Evolutionary conservation across 2,329 filamentous ascomycete genomes (phyloP).

Genomic region (Fusarium haematococcum): DNA sequence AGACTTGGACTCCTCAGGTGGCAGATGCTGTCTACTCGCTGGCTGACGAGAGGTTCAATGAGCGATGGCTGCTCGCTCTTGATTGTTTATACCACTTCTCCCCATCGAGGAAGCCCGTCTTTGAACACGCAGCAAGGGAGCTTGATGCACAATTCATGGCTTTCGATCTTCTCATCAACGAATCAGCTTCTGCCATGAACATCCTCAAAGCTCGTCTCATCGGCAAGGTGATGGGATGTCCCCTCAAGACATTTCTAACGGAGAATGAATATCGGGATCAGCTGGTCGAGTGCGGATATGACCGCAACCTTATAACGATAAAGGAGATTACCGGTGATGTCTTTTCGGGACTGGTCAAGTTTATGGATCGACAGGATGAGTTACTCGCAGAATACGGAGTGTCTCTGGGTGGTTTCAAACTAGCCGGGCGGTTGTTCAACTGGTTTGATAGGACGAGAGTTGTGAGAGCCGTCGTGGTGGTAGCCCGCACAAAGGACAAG

Average conservation of each 20-base stretch:
- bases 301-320: constrained; percentile 53
- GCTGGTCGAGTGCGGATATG: constrained; percentile 62
- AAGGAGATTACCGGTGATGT: constrained; percentile 65
- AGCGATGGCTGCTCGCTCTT: constrained; percentile 66
- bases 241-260: constrained; percentile 61
- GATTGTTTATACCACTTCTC: constrained; percentile 69
- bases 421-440: constrained; percentile 52
- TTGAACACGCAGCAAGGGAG: constrained; percentile 53
- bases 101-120: constrained; percentile 61
- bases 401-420: constrained; percentile 51
- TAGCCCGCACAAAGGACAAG: constrained; percentile 44
- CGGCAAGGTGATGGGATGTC: constrained; percentile 61
- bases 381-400: constrained; percentile 51
- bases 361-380: constrained; percentile 53
- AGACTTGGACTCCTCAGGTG: constrained; percentile 52
- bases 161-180: constrained; percentile 63
- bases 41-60: constrained; percentile 35
- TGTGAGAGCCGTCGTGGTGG: constrained; percentile 51
- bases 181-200: constrained; percentile 44
- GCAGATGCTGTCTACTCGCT: constrained; percentile 43
- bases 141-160: constrained; percentile 64
- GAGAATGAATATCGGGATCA: constrained; percentile 57
- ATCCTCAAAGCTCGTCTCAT: constrained; percentile 54
- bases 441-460: constrained; percentile 53
- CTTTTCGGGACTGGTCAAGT: constrained; percentile 61